These are phyloP conservation scores for Fusarium coicis DNA, from an alignment of 2,329 filamentous ascomycete species.

Conservation along the genomic window DNA sequence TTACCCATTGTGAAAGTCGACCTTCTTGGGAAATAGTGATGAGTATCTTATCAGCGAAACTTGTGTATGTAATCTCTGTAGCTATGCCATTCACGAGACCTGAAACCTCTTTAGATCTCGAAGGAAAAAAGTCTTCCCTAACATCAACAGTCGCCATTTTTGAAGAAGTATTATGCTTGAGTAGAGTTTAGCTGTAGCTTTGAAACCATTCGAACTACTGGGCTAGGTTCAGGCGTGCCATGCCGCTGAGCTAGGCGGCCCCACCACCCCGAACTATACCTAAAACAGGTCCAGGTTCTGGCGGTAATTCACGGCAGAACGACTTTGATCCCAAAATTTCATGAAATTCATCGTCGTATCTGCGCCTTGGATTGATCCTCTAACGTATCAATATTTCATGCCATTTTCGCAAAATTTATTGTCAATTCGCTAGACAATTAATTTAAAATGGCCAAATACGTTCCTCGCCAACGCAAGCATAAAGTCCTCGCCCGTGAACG, in stretches of 20 bases:
- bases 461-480: constrained; percentile 74
- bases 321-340: constrained; percentile 50
- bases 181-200: constrained; percentile 23
- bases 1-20: constrained; percentile 90
- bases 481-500: constrained; percentile 74
- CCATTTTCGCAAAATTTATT: constrained; percentile 14
- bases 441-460: constrained; percentile 63
- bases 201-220: neutral
- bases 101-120: constrained; percentile 66
- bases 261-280: constrained; percentile 51
- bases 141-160: constrained; percentile 56
- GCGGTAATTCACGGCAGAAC: constrained; percentile 53
- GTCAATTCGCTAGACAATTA: constrained; percentile 13
- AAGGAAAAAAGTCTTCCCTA: constrained; percentile 72
- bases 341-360: constrained; percentile 23
- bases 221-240: neutral
- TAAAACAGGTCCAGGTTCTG: constrained; percentile 43
- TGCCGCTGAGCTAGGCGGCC: constrained; percentile 17
- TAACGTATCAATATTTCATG: constrained; percentile 24
- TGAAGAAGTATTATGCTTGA: constrained; percentile 6
- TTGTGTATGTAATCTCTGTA: constrained; percentile 78
- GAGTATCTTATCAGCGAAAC: constrained; percentile 90
- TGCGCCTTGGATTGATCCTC: constrained; percentile 17
- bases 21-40: constrained; percentile 90
- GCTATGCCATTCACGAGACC: constrained; percentile 73